phyloP scores from a whole-genome alignment of 495 filamentous ascomycete species.

The Terfezia boudieri region DNA sequence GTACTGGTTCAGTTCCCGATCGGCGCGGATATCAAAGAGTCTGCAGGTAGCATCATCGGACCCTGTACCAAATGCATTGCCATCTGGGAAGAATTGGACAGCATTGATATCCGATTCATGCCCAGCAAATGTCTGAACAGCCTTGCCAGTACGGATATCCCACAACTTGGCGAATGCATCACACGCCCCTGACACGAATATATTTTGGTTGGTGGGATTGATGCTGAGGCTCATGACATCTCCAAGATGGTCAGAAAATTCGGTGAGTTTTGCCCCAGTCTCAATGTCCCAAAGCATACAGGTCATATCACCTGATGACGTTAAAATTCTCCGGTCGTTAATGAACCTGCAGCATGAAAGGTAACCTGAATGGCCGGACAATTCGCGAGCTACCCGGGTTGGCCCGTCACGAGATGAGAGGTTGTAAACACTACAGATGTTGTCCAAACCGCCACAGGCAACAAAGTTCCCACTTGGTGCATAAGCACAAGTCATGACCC shows the following conservation, averaged over 20 bases:
- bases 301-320: slow-evolving; percentile 97
- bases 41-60: slow-evolving; percentile 96
- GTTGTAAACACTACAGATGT: slow-evolving; percentile 99
- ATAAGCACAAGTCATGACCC: slow-evolving; percentile 99
- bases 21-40: slow-evolving; percentile 91
- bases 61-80: slow-evolving; percentile 93
- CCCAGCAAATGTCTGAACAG: slow-evolving; percentile 92
- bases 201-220: slow-evolving; percentile 96
- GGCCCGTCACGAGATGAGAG: slow-evolving; percentile 88
- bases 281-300: slow-evolving; percentile 99
- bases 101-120: slow-evolving; percentile 99
- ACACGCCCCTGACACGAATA: slow-evolving; percentile 95
- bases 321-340: slow-evolving; percentile 93
- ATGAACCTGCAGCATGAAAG: slow-evolving; percentile 98
- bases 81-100: slow-evolving; percentile 98
- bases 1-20: slow-evolving; percentile 89
- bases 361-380: slow-evolving; percentile 93
- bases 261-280: slow-evolving; percentile 86
- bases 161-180: slow-evolving; percentile 97
- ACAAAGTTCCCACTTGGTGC: slow-evolving; percentile 96
- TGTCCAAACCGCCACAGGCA: slow-evolving; percentile 92
- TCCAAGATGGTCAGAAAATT: slow-evolving; percentile 94
- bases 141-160: slow-evolving; percentile 97
- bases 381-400: slow-evolving; percentile 83
- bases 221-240: slow-evolving; percentile 99